phyloP scores from a whole-genome alignment of 768 basidiomycete genomes.

The Cyclocybe cylindracea region DNA sequence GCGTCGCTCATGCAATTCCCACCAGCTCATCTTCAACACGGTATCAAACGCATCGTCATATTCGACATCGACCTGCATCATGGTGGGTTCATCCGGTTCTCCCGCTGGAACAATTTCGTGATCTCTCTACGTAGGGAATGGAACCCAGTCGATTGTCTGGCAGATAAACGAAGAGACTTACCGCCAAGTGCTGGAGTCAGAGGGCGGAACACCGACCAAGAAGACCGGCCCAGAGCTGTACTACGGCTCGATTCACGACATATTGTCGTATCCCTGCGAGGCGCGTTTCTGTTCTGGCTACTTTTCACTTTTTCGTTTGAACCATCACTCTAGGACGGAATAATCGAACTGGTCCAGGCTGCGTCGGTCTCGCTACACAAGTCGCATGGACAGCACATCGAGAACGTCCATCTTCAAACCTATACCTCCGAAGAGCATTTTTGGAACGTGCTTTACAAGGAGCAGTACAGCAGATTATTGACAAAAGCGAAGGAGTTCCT shows the following conservation, averaged over 20 bases:
- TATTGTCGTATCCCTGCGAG: slow-evolving; percentile 92
- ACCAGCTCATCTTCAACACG: slow-evolving; percentile 78
- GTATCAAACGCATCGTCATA: slow-evolving; percentile 77
- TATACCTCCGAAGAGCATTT: slow-evolving; percentile 77
- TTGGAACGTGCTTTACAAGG: slow-evolving; percentile 70
- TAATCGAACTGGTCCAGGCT: slow-evolving; percentile 74
- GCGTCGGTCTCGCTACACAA: slow-evolving; percentile 82
- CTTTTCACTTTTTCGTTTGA: neutral
- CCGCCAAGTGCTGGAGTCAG: slow-evolving; percentile 60
- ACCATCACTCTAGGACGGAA: slow-evolving; percentile 68
- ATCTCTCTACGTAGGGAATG: slow-evolving; percentile 64
- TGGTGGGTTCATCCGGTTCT: slow-evolving; percentile 42
- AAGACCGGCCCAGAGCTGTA: slow-evolving; percentile 64
- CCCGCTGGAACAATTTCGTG: neutral
- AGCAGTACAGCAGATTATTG: slow-evolving; percentile 62
- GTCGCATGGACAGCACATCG: slow-evolving; percentile 84
- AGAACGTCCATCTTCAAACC: slow-evolving; percentile 80
- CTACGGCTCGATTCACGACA: slow-evolving; percentile 94
- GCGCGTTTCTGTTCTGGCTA: slow-evolving; percentile 34
- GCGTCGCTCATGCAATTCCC: neutral
- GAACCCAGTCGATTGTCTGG: slow-evolving; percentile 92
- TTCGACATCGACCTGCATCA: slow-evolving; percentile 94
- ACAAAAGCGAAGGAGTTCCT: slow-evolving; percentile 72
- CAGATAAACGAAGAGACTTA: slow-evolving; percentile 89
- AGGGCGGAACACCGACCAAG: slow-evolving; percentile 33